phyloP scores from a whole-genome alignment of 2,329 filamentous ascomycete genomes.

The Blastomyces parvus region DNA sequence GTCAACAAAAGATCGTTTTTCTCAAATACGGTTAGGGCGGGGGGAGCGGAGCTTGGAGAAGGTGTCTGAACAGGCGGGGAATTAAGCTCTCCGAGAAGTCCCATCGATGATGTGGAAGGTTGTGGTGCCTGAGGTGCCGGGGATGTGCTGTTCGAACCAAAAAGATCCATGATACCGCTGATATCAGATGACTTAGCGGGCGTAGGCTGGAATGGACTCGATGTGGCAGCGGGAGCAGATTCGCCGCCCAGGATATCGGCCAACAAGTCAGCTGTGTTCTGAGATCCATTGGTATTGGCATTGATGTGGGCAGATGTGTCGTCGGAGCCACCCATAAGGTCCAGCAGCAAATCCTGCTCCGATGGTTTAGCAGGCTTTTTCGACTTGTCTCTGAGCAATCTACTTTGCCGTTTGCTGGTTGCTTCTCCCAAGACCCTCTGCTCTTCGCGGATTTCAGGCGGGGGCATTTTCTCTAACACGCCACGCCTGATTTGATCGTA shows the following conservation, averaged over 20 bases:
- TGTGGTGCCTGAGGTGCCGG: conserved; percentile 41
- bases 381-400: conserved; percentile 60
- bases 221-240: conserved; percentile 40
- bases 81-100: conserved; percentile 42
- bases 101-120: conserved; percentile 36
- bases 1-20: conserved; percentile 75
- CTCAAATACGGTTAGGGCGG: conserved; percentile 65
- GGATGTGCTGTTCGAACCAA: conserved; percentile 44
- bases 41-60: conserved; percentile 37
- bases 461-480: conserved; percentile 94
- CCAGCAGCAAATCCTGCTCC: conserved; percentile 82
- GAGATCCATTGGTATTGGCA: conserved; percentile 47
- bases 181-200: conserved; percentile 44
- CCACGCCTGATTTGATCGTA: conserved; percentile 80
- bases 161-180: conserved; percentile 84
- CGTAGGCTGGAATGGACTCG: conserved; percentile 49
- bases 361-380: conserved; percentile 70
- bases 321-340: conserved; percentile 79
- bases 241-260: conserved; percentile 82
- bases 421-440: conserved; percentile 82
- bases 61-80: conserved; percentile 42
- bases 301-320: conserved; percentile 50
- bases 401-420: conserved; percentile 51
- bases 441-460: conserved; percentile 92
- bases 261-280: conserved; percentile 74